Conservation (phyloP, 352 stramenopile species). For the Pythium rishiriense region DNA sequence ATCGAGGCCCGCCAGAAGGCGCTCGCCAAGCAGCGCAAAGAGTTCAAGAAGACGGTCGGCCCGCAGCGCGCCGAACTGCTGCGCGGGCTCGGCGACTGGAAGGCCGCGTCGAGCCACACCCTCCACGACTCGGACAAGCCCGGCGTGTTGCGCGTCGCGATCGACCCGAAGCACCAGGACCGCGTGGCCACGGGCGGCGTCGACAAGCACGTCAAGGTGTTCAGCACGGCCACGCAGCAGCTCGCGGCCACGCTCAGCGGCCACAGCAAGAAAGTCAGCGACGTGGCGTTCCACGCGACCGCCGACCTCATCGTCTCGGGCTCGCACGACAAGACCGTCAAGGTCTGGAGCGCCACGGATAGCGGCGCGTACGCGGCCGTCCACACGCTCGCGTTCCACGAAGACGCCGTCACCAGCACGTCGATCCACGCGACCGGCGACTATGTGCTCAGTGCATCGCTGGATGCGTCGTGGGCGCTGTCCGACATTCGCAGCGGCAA, state of each 20-base stretch:
- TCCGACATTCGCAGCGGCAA: conserved; percentile 72
- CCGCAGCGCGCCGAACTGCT: conserved; percentile 47
- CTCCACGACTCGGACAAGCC: conserved; percentile 75
- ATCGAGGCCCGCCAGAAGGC: conserved; percentile 72
- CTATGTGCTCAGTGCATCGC: conserved; percentile 74
- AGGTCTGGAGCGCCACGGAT: conserved; percentile 63
- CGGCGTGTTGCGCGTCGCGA: conserved; percentile 57
- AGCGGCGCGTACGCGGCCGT: conserved; percentile 45
- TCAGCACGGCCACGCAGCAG: conserved; percentile 71
- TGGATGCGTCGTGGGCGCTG: conserved; percentile 86
- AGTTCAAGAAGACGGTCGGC: conserved; percentile 72
- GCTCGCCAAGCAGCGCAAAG: conserved; percentile 68
- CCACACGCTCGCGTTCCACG: conserved; percentile 62
- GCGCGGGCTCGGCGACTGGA: conserved; percentile 33
- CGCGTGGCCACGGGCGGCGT: conserved; percentile 71
- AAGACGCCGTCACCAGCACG: conserved; percentile 55
- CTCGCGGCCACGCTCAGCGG: conserved; percentile 74
- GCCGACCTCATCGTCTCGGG: conserved; percentile 69
- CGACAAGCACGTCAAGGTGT: conserved; percentile 85
- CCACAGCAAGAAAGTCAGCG: conserved; percentile 86
- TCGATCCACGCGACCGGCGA: conserved; percentile 85
- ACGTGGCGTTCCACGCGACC: conserved; percentile 73
- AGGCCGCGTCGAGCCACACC: conserved; percentile 54
- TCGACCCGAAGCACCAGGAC: conserved; percentile 50
- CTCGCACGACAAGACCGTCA: conserved; percentile 81